phyloP scores from a whole-genome alignment of 2,329 filamentous ascomycete species.

The Venturia nashicola region DNA sequence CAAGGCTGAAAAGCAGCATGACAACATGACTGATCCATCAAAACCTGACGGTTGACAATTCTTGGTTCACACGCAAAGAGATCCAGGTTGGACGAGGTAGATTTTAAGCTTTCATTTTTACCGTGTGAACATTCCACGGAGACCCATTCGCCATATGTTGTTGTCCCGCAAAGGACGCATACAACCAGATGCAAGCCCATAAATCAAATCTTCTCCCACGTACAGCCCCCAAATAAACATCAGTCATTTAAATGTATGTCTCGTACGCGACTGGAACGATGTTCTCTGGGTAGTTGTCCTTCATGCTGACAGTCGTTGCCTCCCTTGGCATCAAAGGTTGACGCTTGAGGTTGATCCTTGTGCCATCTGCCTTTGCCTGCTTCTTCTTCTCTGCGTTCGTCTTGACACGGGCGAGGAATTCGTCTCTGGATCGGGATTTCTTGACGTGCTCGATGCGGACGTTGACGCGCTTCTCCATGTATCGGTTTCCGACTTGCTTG shows the following conservation, averaged over 20 bases:
- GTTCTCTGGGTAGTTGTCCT: constrained; percentile 81
- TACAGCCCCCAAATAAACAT: neutral
- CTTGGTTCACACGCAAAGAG: neutral
- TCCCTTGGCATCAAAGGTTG: constrained; percentile 69
- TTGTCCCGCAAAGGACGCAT: neutral
- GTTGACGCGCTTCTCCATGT: constrained; percentile 99
- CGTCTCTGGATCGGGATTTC: constrained; percentile 89
- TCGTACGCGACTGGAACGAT: constrained; percentile 90
- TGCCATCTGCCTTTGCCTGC: constrained; percentile 82
- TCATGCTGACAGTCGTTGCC: constrained; percentile 64
- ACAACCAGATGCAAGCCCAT: constrained; percentile 2
- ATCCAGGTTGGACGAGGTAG: neutral
- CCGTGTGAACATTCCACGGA: neutral
- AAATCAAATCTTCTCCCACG: neutral
- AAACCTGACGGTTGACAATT: neutral
- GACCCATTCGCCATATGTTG: neutral
- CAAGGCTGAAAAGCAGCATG: neutral
- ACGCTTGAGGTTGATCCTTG: constrained; percentile 86
- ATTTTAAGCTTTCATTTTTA: neutral
- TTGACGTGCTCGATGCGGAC: constrained; percentile 92
- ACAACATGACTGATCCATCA: neutral
- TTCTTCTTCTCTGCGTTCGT: constrained; percentile 84
- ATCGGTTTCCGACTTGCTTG: constrained; percentile 99
- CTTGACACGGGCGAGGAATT: constrained; percentile 96
- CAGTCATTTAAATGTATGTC: constrained; percentile 65